Evolutionary conservation across 2,329 filamentous ascomycete genomes (phyloP).

Genomic region (Golovinomyces cichoracearum): DNA sequence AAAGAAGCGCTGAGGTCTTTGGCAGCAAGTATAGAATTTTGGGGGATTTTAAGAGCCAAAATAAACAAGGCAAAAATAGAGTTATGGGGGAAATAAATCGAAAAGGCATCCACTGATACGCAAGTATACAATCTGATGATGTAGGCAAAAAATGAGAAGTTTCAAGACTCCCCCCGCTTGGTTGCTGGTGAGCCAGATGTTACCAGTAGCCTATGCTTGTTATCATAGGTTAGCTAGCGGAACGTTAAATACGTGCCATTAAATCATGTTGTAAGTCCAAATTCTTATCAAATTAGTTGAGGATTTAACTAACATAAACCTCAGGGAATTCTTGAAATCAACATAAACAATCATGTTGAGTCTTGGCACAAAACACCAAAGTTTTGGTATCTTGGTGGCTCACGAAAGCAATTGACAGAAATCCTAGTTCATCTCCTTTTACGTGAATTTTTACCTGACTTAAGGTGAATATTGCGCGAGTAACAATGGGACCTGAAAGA

Average conservation of each 20-base stretch:
- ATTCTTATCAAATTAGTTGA: not conserved
- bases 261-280: too few species aligned
- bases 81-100: not conserved
- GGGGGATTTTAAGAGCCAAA: not conserved
- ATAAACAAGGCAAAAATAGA: not conserved
- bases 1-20: not conserved
- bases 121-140: not conserved
- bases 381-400: not conserved
- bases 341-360: not conserved
- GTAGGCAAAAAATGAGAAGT: not conserved
- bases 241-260: not conserved
- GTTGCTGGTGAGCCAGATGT: not conserved
- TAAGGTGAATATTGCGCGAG: not conserved
- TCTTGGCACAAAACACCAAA: not conserved
- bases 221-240: too few species aligned
- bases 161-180: not conserved
- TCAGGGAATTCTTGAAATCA: not conserved
- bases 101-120: not conserved
- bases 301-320: not conserved
- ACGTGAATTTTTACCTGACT: not conserved
- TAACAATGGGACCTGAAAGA: not conserved
- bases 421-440: not conserved
- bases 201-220: too few species aligned
- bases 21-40: not conserved
- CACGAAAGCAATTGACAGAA: not conserved